A percentile compares a stretch with the other conserved stretches of the same genome.
phyloP scores from a whole-genome alignment of 768 basidiomycete genomes.

The Rubroboletus pulcherrimus region DNA sequence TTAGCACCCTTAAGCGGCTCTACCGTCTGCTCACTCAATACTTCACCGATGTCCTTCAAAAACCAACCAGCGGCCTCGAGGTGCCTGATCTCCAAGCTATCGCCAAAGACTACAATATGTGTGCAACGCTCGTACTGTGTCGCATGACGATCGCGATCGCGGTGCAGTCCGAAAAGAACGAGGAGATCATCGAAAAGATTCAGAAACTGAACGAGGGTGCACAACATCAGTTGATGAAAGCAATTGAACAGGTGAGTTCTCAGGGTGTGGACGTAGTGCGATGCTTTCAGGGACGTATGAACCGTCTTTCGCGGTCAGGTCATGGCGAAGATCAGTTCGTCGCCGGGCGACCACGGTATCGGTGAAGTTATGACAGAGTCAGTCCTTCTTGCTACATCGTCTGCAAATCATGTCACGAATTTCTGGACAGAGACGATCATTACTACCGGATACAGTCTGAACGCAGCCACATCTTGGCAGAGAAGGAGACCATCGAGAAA shows the following conservation, averaged over 20 bases:
- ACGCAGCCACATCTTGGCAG: slow-evolving; percentile 67
- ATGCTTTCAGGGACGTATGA: not conserved
- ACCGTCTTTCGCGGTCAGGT: slow-evolving; percentile 41
- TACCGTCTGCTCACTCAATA: slow-evolving; percentile 89
- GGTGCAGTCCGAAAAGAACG: slow-evolving; percentile 85
- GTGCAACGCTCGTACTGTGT: slow-evolving; percentile 70
- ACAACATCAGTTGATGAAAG: slow-evolving; percentile 88
- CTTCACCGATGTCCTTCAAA: slow-evolving; percentile 78
- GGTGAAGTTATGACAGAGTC: slow-evolving; percentile 77
- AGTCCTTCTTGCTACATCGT: slow-evolving; percentile 27
- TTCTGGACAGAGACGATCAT: slow-evolving; percentile 67
- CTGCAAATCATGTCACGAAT: slow-evolving; percentile 10
- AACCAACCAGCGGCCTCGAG: slow-evolving; percentile 70
- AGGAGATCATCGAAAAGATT: slow-evolving; percentile 86
- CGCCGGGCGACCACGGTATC: slow-evolving; percentile 44
- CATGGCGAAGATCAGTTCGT: slow-evolving; percentile 67
- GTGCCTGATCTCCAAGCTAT: slow-evolving; percentile 87
- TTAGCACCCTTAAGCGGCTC: slow-evolving; percentile 76
- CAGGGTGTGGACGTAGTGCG: not conserved
- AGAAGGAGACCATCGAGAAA: slow-evolving; percentile 85
- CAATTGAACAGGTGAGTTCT: slow-evolving; percentile 79
- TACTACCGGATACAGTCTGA: slow-evolving; percentile 85
- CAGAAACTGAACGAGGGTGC: slow-evolving; percentile 77
- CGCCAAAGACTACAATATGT: slow-evolving; percentile 67
- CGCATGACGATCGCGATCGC: slow-evolving; percentile 80